phyloP scores from a whole-genome alignment of 768 basidiomycete species.

The Mycena polygramma region DNA sequence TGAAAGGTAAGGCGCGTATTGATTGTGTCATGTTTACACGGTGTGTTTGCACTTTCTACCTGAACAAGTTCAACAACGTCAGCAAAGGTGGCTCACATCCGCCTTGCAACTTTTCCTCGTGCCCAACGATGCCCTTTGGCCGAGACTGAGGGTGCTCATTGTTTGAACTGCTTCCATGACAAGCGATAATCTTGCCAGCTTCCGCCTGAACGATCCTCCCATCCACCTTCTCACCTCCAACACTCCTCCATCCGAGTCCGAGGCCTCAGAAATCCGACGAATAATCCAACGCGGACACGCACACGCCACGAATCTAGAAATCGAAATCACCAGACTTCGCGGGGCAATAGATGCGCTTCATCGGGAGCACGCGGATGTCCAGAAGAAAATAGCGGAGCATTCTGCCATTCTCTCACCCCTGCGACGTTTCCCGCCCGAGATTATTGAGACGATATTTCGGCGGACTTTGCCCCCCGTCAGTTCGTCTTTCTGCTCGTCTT shows the following conservation, averaged over 20 bases:
- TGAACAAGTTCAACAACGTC: no score
- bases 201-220: background rate
- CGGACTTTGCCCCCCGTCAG: background rate
- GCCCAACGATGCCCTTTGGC: no score
- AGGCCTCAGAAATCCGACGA: background rate
- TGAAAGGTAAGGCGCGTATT: no score
- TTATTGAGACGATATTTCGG: constrained; percentile 15
- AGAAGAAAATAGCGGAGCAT: background rate
- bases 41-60: no score
- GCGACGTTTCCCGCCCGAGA: constrained; percentile 12
- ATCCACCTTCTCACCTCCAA: constrained; percentile 6
- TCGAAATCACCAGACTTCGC: background rate
- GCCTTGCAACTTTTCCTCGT: no score
- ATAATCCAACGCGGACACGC: background rate
- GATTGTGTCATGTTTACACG: no score
- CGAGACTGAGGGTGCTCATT: no score
- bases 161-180: no score
- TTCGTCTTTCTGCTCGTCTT: background rate
- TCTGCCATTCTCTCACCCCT: constrained; percentile 11
- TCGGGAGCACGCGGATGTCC: background rate
- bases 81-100: no score
- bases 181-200: no score
- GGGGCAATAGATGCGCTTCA: background rate
- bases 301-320: background rate
- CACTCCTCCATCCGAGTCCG: constrained; percentile 7